phyloP scores from a whole-genome alignment of 1,284 basidiomycete genomes.

The Amylostereum areolatum region DNA sequence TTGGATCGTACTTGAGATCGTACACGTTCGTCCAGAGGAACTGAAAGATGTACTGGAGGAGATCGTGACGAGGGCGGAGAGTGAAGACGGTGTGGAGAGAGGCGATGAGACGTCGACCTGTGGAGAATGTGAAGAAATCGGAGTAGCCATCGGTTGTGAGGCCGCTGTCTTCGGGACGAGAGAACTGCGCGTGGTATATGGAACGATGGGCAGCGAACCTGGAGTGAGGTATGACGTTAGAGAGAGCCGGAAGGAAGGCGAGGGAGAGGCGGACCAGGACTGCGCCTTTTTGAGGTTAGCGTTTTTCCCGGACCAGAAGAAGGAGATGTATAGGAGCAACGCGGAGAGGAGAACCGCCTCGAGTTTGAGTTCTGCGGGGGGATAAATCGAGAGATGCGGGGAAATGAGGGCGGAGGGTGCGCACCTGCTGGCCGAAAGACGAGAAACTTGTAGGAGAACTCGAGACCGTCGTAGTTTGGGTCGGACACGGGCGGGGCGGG shows the following conservation, averaged over 20 bases:
- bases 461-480: conserved; percentile 51
- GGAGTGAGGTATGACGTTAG: conserved; percentile 4
- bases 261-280: conserved; percentile 38
- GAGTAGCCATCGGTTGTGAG: conserved; percentile 63
- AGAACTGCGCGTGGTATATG: conserved; percentile 63
- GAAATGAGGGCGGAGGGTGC: conserved; percentile 18
- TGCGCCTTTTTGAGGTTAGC: conserved; percentile 50
- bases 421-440: conserved; percentile 76
- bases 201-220: conserved; percentile 55
- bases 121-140: conserved; percentile 81
- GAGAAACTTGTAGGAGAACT: conserved; percentile 70
- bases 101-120: conserved; percentile 71
- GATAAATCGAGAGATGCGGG: neutral
- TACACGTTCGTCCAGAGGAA: conserved; percentile 49
- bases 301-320: conserved; percentile 49
- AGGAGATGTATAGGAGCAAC: conserved; percentile 47
- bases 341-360: conserved; percentile 54
- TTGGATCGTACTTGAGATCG: conserved; percentile 68
- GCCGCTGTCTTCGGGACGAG: conserved; percentile 45
- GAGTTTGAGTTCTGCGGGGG: conserved; percentile 49
- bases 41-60: conserved; percentile 61
- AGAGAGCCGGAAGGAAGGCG: conserved; percentile 11
- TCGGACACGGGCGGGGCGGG: conserved; percentile 37
- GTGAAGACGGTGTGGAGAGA: conserved; percentile 76
- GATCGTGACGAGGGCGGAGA: conserved; percentile 79